Base-by-base conservation (phyloP, 2,329 filamentous ascomycete species). In the Alternaria burnsii region DNA sequence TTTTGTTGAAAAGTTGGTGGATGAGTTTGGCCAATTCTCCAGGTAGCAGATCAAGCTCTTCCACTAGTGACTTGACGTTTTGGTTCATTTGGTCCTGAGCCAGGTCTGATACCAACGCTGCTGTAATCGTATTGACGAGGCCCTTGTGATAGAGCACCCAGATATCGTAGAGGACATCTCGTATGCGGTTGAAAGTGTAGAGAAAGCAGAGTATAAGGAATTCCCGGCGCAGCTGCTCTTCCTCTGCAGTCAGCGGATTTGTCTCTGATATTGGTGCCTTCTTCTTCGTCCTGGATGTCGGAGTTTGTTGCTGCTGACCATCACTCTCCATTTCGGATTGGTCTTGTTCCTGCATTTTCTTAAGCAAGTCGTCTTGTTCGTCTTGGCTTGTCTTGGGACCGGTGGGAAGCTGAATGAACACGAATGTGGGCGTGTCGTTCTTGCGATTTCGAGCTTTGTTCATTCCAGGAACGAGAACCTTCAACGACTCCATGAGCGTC, bases 191-290 rank as follows among this genome's bases (percentile, higher is more conserved):
- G 20, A 69, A 54, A 34, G 66, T 54, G 43, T 68, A 68, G 1
- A 69, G 41, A 46, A 66, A 69, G 46, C 61, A 67, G 18, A 71
- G 61, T 20, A 65, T 52, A 20, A 59, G 26, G 34, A 70, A 69
- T 9, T 64, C 34, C 30, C 58, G 57, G 24, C 66, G 64, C 42
- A 62, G 14, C 8, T 52, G 52, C 26, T 57, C 26, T 16, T 71
- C 66, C n/a, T 46, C 40, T 30, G 55, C 36, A 16, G 62, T 55
- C 32, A 61, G 26, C n/a, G 52, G 38, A 6, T 42, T 14, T n/a
- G 11, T 26, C 26, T 52, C 24, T 36, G 18, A 24, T 40, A 20
- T 44, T 16, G 26, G 30, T 44, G 20, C 32, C 30, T 36, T 50
- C 30, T 32, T 50, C 46, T 24, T 36, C 46, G 30, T 36, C 30